phyloP scores from a whole-genome alignment of 352 stramenopile species.

The Pythium angustatum region DNA sequence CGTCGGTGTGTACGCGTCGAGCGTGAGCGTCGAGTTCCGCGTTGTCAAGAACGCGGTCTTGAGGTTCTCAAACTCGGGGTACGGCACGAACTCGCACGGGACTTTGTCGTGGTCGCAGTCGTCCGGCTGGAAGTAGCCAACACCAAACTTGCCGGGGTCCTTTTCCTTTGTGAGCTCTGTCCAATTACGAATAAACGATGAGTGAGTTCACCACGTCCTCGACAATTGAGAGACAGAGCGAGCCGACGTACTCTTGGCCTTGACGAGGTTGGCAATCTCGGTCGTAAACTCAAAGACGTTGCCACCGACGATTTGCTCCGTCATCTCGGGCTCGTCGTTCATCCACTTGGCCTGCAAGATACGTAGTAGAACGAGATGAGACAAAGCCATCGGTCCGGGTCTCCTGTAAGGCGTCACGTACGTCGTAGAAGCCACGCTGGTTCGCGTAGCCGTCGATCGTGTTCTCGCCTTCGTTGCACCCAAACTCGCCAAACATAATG shows the following conservation, averaged over 20 bases:
- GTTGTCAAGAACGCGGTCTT: conserved; percentile 49
- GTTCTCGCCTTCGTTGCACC: conserved; percentile 62
- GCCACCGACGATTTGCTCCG: conserved; percentile 64
- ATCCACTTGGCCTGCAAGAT: conserved; percentile 72
- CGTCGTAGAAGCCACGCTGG: conserved; percentile 58
- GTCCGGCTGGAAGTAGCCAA: conserved; percentile 68
- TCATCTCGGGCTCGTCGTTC: conserved; percentile 80
- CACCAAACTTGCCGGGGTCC: conserved; percentile 56
- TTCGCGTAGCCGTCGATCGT: conserved; percentile 64
- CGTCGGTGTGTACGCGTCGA: conserved; percentile 42
- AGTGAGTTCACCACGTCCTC: too few relatives aligned
- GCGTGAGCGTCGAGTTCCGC: conserved; percentile 43
- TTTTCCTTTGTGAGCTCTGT: conserved; percentile 46
- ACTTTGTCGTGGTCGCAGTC: conserved; percentile 54
- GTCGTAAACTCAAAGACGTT: conserved; percentile 84
- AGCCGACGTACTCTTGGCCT: conserved; percentile 37
- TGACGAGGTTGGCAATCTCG: conserved; percentile 63
- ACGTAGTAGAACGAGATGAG: too few relatives aligned
- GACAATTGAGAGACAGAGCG: too few relatives aligned
- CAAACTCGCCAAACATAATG: conserved; percentile 74
- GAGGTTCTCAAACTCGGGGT: conserved; percentile 61
- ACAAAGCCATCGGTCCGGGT: not conserved
- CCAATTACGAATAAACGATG: too few relatives aligned
- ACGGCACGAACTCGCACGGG: conserved; percentile 52
- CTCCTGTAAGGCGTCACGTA: conserved; percentile 20